phyloP scores from a whole-genome alignment of 1,284 basidiomycete species.

The Phlebopus sp. region DNA sequence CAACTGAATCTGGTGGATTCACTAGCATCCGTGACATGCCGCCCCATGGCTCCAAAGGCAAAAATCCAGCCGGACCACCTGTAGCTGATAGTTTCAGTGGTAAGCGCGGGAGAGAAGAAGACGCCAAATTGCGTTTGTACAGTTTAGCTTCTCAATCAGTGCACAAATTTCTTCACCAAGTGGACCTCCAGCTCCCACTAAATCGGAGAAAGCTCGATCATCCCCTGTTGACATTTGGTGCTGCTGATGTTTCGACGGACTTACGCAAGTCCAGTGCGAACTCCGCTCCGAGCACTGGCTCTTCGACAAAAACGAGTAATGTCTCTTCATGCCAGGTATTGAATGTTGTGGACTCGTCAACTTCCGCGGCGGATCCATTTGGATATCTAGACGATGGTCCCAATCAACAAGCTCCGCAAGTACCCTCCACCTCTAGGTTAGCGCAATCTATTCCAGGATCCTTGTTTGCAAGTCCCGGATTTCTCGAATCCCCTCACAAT shows the following conservation, averaged over 20 bases:
- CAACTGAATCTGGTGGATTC: slow-evolving; percentile 50
- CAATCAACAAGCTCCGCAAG: slow-evolving; percentile 22
- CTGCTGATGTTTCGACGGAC: slow-evolving; percentile 7
- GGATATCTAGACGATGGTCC: slow-evolving; percentile 46
- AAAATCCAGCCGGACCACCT: slow-evolving; percentile 31
- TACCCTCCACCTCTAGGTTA: slow-evolving; percentile 29
- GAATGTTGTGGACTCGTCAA: slow-evolving; percentile 1
- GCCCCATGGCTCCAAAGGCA: slow-evolving; percentile 51
- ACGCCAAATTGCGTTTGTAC: slow-evolving; percentile 49
- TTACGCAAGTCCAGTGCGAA: slow-evolving; percentile 1
- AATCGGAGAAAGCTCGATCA: slow-evolving; percentile 44
- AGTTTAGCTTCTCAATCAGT: slow-evolving; percentile 52
- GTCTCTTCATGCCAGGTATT: slow-evolving; percentile 1
- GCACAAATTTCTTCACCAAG: slow-evolving; percentile 48
- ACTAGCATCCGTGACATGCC: slow-evolving; percentile 56
- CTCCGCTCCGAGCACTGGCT: neutral
- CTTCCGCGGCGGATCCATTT: slow-evolving; percentile 44
- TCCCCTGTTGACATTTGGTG: slow-evolving; percentile 1
- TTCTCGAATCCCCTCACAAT: slow-evolving; percentile 37
- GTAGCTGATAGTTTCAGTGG: slow-evolving; percentile 23
- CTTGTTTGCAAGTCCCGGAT: slow-evolving; percentile 35
- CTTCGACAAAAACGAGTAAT: neutral
- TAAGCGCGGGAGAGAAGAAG: slow-evolving; percentile 58
- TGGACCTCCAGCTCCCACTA: slow-evolving; percentile 39
- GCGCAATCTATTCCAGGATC: slow-evolving; percentile 33